Evolutionary conservation across 2,329 filamentous ascomycete species (phyloP).

Genomic region (Aspergillaceae sp.): DNA sequence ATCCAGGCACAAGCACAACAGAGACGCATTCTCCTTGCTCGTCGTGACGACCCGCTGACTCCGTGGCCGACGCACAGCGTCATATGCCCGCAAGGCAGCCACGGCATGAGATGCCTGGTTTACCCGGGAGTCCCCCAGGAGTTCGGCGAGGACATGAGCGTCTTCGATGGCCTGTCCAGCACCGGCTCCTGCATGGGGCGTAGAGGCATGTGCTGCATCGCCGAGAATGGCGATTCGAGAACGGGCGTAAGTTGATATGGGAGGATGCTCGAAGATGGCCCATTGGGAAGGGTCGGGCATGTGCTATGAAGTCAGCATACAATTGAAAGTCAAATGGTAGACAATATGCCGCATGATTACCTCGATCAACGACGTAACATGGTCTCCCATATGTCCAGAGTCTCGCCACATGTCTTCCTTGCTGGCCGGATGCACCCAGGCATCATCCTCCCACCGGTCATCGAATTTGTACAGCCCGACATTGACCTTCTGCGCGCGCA

Average conservation of each 20-base stretch:
- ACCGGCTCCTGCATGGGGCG: conserved; percentile 31
- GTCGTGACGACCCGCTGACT: conserved; percentile 44
- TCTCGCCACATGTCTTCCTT: conserved; percentile 23
- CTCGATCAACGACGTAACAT: conserved; percentile 19
- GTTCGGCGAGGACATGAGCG: conserved; percentile 30
- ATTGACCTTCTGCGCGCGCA: conserved; percentile 25
- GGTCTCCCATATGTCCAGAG: conserved; percentile 19
- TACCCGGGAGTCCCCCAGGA: conserved; percentile 37
- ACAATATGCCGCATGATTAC: conserved; percentile 6
- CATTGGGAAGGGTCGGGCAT: conserved; percentile 28
- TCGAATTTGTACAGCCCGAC: conserved; percentile 21
- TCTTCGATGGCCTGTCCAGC: conserved; percentile 34
- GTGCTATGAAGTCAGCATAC: conserved; percentile 7
- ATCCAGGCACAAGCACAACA: conserved; percentile 20
- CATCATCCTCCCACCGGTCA: conserved; percentile 21
- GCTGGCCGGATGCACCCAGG: conserved; percentile 22
- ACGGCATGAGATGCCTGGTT: conserved; percentile 26
- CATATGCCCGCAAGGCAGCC: conserved; percentile 45
- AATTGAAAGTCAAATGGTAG: background rate
- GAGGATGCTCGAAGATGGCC: conserved; percentile 29
- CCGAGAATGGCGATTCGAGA: conserved; percentile 26
- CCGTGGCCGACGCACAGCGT: conserved; percentile 41
- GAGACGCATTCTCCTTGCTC: conserved; percentile 37
- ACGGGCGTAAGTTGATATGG: conserved; percentile 22
- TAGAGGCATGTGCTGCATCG: conserved; percentile 33